A percentile compares a stretch with the other conserved stretches of the same genome.
These are phyloP conservation scores for Alliaria petiolata DNA, from an alignment of 345 rosid species.

Conservation along the genomic window DNA sequence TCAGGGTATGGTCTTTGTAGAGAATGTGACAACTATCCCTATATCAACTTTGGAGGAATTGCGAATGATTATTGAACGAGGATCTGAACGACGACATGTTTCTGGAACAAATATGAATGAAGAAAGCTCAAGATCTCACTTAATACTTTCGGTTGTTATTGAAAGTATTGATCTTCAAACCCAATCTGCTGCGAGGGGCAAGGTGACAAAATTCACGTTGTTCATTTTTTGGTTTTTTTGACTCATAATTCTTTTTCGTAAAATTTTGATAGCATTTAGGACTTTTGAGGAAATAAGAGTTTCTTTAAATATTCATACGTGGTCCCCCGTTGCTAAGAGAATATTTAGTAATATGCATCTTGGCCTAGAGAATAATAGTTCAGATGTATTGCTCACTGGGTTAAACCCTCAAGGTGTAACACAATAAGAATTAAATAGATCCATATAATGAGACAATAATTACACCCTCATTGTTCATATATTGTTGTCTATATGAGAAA, in stretches of 20 bases:
- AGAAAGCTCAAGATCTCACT: slow-evolving; percentile 95
- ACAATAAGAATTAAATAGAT: not conserved
- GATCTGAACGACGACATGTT: slow-evolving; percentile 79
- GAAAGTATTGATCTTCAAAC: slow-evolving; percentile 97
- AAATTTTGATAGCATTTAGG: not conserved
- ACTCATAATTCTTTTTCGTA: not conserved
- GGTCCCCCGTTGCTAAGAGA: not conserved
- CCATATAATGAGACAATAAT: not conserved
- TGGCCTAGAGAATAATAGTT: not conserved
- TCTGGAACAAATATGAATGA: slow-evolving; percentile 96
- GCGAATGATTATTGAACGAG: slow-evolving; percentile 62
- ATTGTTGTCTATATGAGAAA: not conserved
- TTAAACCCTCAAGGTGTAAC: no score
- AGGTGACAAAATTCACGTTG: slow-evolving; percentile 42
- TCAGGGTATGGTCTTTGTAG: slow-evolving; percentile 90
- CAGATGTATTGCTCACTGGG: not conserved
- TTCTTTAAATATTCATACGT: not conserved
- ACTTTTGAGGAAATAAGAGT: not conserved
- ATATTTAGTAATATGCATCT: not conserved
- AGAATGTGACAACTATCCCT: slow-evolving; percentile 72
- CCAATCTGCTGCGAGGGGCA: slow-evolving; percentile 84
- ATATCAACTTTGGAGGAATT: slow-evolving; percentile 77
- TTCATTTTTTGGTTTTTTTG: not conserved
- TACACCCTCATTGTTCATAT: not conserved
- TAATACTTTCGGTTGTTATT: slow-evolving; percentile 79